phyloP scores from a whole-genome alignment of 345 rosid species.

The Firmiana major region DNA sequence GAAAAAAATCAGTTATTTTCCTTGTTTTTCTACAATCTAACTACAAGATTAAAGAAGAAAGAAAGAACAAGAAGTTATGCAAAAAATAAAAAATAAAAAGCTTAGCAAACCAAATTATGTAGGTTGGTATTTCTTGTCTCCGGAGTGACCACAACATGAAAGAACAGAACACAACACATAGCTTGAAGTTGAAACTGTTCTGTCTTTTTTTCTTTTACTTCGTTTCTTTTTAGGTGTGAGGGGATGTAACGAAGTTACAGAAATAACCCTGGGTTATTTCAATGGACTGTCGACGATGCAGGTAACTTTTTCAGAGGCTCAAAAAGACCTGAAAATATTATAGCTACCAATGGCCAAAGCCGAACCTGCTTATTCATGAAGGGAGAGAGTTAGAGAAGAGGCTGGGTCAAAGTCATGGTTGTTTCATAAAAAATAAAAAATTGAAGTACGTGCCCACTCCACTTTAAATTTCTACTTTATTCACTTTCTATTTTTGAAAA shows the following conservation, averaged over 20 bases:
- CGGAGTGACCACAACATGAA: constrained; percentile 28
- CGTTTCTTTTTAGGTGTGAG: not conserved
- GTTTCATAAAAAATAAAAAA: not conserved
- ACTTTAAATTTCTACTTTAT: not conserved
- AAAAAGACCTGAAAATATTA: not conserved
- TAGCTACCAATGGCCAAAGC: not conserved
- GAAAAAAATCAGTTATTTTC: not conserved
- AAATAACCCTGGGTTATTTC: constrained; percentile 20
- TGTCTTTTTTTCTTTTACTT: not conserved
- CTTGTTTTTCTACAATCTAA: constrained; percentile 1
- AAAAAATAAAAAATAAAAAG: not conserved
- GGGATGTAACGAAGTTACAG: constrained; percentile 23
- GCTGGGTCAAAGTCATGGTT: not conserved
- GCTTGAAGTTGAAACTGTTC: not conserved
- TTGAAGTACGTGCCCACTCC: not conserved
- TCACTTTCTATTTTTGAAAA: not conserved
- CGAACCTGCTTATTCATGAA: not conserved
- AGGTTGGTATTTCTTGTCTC: constrained; percentile 35
- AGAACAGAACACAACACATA: not conserved
- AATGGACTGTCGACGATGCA: constrained; percentile 14
- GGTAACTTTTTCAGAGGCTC: constrained; percentile 18
- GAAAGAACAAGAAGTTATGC: not conserved
- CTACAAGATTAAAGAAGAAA: not conserved
- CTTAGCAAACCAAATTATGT: constrained; percentile 17
- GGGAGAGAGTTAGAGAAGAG: not conserved